These are phyloP conservation scores for Mollisiaceae sp. DNA, from an alignment of 2,329 filamentous ascomycete genomes.

Conservation along the genomic window DNA sequence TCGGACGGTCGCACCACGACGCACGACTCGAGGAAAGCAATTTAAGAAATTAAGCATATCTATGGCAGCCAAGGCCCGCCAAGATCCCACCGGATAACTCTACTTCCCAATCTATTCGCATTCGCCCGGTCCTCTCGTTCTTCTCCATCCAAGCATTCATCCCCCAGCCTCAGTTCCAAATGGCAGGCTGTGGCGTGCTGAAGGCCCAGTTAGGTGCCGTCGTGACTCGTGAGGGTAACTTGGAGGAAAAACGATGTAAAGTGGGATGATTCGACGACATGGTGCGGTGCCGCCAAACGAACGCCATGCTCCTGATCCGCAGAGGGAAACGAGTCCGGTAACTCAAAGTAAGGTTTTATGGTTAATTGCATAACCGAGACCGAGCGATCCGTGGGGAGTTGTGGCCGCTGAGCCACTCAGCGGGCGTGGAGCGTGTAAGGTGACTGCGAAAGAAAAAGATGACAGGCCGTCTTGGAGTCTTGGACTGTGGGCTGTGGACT, in stretches of 20 bases:
- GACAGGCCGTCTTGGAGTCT: not conserved
- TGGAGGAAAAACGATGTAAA: not conserved
- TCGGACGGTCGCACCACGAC: not conserved
- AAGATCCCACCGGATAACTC: not conserved
- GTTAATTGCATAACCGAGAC: slow-evolving; percentile 4
- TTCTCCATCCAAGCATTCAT: not conserved
- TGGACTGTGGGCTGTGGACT: too few relatives aligned
- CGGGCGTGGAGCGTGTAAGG: too few relatives aligned
- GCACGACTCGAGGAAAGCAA: not conserved
- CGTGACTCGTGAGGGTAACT: not conserved
- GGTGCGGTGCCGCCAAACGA: not conserved
- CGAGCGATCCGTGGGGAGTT: not conserved
- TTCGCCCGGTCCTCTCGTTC: too few relatives aligned
- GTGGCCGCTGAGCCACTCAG: too few relatives aligned
- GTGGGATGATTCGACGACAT: not conserved
- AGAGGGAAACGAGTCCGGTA: not conserved
- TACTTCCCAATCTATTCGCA: not conserved
- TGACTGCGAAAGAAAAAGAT: not conserved
- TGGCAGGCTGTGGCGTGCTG: not conserved
- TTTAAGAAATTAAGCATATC: not conserved
- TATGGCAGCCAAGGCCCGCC: not conserved
- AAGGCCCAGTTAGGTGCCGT: not conserved
- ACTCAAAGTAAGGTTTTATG: slow-evolving; percentile 17
- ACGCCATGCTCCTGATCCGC: not conserved
- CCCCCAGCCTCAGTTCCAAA: not conserved